Evolutionary conservation across 345 rosid species (phyloP), one percentile per base, ranked within the genome.

Genomic region (Carallia pectinifolia): DNA sequence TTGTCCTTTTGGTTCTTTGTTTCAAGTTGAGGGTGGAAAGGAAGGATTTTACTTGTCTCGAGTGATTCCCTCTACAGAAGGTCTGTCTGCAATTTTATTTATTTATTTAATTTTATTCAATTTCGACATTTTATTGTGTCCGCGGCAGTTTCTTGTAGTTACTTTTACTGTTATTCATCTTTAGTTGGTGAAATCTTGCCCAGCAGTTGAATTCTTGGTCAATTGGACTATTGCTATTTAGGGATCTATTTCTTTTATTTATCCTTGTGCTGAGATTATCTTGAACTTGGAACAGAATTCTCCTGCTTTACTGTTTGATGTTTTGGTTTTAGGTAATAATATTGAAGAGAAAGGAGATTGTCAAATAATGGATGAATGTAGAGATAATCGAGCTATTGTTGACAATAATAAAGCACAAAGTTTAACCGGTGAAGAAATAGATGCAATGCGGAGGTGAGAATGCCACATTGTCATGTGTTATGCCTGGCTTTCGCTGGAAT

Each of bases 321-420:
- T 19, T 79, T 62, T 61, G 33, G 54, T 65, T 1, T 17, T 65
- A 84, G 90, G 77, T 47, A 80, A 73, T 74, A 71, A 76, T 61
- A 48, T 53, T 69, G 71, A 33, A 74, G 90, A 77, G 69, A 77
- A 77, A 69, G 82, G 58, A 27, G 75, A 71, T 53, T 52, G 66
- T 71, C 78, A 82, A 75, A 61, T 78, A 7, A 77, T 33, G 34
- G 89, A 80, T 0, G 97, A 92, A 71, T 70, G 77, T 12, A 77
- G 83, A 70, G 99, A 92, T 56, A 90, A 95, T 76, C 69, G 99
- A 33, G 89, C 84, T 7, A 48, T 92, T 47, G 77, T 92, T 13
- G 97, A 95, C 71, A 86, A 95, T 62, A 92, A 95, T 71, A 83
- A 86, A 83, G 96, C 97, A 1, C 99, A 92, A 65, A 84, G 73